These are phyloP conservation scores for Polytolypa hystricis DNA, from an alignment of 2,329 filamentous ascomycete species.

Conservation along the genomic window DNA sequence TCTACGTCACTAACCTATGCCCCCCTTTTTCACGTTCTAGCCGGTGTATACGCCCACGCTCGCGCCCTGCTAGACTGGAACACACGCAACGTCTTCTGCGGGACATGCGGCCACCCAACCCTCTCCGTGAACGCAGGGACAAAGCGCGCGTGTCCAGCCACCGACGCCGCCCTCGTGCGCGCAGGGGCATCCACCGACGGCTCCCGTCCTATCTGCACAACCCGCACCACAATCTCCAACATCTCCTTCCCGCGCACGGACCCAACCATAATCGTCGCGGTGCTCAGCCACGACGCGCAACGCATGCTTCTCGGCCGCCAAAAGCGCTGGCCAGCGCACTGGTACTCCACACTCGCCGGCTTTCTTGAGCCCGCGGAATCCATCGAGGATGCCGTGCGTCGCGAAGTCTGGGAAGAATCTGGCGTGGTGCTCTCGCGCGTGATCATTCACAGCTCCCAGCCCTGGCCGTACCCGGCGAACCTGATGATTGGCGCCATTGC, in stretches of 20 bases:
- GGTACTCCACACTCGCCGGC: constrained; percentile 81
- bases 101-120: constrained; percentile 72
- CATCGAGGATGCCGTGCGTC: constrained; percentile 70
- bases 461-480: constrained; percentile 77
- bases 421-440: constrained; percentile 67
- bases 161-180: constrained; percentile 24
- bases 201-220: constrained; percentile 59
- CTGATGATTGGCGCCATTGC: constrained; percentile 82
- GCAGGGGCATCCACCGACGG: constrained; percentile 21
- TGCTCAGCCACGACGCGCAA: constrained; percentile 69
- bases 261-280: constrained; percentile 88
- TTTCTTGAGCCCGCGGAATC: constrained; percentile 80
- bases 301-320: constrained; percentile 74
- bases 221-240: constrained; percentile 78
- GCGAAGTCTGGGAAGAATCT: constrained; percentile 79
- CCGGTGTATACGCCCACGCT: constrained; percentile 81
- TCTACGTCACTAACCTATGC: neutral
- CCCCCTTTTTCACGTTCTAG: constrained; percentile 36
- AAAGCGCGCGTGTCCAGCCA: constrained; percentile 35
- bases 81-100: constrained; percentile 80
- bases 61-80: constrained; percentile 92
- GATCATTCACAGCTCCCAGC: constrained; percentile 71
- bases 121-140: constrained; percentile 40
- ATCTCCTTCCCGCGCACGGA: constrained; percentile 86
- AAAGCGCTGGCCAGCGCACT: constrained; percentile 69